Base-by-base conservation (phyloP, 768 basidiomycete genomes). In the Rhodosporidiobolus sp. region DNA sequence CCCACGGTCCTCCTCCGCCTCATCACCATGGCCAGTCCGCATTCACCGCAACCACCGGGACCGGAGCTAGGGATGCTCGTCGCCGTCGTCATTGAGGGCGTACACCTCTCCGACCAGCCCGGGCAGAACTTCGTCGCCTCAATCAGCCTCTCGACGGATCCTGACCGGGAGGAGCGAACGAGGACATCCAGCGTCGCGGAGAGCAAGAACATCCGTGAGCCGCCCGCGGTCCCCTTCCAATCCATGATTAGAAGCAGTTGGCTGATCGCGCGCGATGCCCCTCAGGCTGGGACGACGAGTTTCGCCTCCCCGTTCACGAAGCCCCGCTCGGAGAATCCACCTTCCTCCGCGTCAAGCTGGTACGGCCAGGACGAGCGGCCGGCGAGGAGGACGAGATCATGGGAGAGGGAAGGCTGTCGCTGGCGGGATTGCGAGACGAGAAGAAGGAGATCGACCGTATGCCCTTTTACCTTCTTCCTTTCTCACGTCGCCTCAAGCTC, bases 211-310 rank as follows among this genome's bases (percentile, higher is more conserved):
- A 69, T 74, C 19, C 35, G 69, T 28, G 4, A n/a, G n/a, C n/a
- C n/a, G n/a, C n/a, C n/a, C n/a, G n/a, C n/a, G n/a, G 0, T 20
- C 24, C 6, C 12, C 32, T 12, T 19, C 46, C 24, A 20, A 14
- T 52, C 14, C 4, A 30, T 16, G 26, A n/a, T n/a, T n/a, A n/a
- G 28, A 2, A 17, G 30, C 14, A 22, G 11, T 8, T 12, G 11
- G 62, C 62, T 70, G 46, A 69, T 16, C 2, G 7, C 38, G 38
- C 38, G 38, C 38, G 8, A n/a, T n/a, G n/a, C 8, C 1, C 16
- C 30, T 28, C 59, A 69, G 69, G 65, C 0, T 75, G 74, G 74
- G 74, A 75, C 53, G 74, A 75, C 20, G 66, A 75, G 49, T 68
- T 71, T 58, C 20, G 69, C 19, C 35, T 68, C 2, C 49, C 48